Percentiles rank a stretch among this genome's conserved stretches.
Evolutionary conservation across 2,329 filamentous ascomycete species (phyloP).

Genomic region (Neodidymelliopsis sp.): DNA sequence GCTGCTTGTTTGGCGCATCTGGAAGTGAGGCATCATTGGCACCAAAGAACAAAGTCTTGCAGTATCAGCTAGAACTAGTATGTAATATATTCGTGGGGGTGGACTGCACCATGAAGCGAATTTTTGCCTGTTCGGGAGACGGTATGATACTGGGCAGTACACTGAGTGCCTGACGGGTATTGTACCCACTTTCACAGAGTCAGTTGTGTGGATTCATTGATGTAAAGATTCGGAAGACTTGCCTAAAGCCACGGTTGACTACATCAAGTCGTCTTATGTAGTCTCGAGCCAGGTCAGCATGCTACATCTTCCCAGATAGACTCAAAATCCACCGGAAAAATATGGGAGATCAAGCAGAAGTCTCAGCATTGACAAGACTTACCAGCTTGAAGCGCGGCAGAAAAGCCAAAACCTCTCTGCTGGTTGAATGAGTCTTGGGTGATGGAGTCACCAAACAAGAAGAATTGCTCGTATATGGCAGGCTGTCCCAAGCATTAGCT

Average conservation of each 20-base stretch:
- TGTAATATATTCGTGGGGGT: not conserved
- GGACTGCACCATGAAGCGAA: slow-evolving; percentile 71
- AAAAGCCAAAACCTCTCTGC: slow-evolving; percentile 75
- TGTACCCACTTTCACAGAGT: slow-evolving; percentile 71
- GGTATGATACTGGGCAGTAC: slow-evolving; percentile 76
- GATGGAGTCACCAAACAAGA: slow-evolving; percentile 91
- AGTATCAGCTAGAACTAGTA: slow-evolving; percentile 13
- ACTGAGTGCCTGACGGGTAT: slow-evolving; percentile 74
- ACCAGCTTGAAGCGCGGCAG: slow-evolving; percentile 75
- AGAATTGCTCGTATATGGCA: slow-evolving; percentile 54
- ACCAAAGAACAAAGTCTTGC: slow-evolving; percentile 79
- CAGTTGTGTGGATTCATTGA: slow-evolving; percentile 11
- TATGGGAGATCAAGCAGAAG: not conserved
- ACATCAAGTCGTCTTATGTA: slow-evolving; percentile 83
- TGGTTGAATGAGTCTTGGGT: slow-evolving; percentile 72
- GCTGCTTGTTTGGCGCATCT: slow-evolving; percentile 69
- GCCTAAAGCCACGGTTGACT: slow-evolving; percentile 83
- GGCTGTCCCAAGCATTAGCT: slow-evolving; percentile 25
- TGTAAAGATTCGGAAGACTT: slow-evolving; percentile 19
- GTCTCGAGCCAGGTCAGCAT: slow-evolving; percentile 56
- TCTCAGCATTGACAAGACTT: slow-evolving; percentile 37
- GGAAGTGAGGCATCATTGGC: slow-evolving; percentile 86
- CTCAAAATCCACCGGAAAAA: slow-evolving; percentile 3
- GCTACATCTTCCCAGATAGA: slow-evolving; percentile 7
- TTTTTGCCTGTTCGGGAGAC: slow-evolving; percentile 64